Conservation (phyloP, 768 basidiomycete species). For the Xerocomellus intermedius region DNA sequence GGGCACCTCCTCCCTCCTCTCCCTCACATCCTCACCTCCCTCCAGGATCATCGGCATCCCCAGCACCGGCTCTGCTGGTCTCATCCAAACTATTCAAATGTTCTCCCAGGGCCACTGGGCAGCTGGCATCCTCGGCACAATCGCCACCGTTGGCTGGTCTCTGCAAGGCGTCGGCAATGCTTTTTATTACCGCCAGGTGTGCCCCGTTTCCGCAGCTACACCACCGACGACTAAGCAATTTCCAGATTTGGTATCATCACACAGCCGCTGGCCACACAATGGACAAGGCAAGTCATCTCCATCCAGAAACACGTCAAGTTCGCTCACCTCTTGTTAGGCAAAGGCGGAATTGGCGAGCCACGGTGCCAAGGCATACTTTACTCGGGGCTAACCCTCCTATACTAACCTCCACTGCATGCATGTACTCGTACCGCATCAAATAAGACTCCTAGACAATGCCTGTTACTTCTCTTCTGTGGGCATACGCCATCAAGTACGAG, state of each 20-base stretch:
- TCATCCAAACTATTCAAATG: constrained; percentile 89
- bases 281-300: constrained; percentile 60
- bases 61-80: constrained; percentile 91
- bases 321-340: constrained; percentile 48
- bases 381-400: constrained; percentile 55
- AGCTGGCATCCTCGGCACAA: constrained; percentile 75
- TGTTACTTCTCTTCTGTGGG: neutral
- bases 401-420: constrained; percentile 10
- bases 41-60: constrained; percentile 91
- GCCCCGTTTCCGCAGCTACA: constrained; percentile 18
- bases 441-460: constrained; percentile 1
- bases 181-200: constrained; percentile 77
- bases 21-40: constrained; percentile 23
- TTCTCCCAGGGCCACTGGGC: constrained; percentile 69
- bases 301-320: neutral
- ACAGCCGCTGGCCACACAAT: constrained; percentile 84
- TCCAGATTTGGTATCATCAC: constrained; percentile 74
- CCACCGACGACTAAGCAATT: constrained; percentile 5
- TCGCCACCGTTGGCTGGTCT: constrained; percentile 86
- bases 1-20: constrained; percentile 26
- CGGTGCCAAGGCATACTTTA: constrained; percentile 87
- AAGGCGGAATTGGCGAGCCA: constrained; percentile 80
- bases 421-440: constrained; percentile 20
- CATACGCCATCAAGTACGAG: neutral
- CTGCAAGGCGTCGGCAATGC: constrained; percentile 82